These are phyloP conservation scores for Pilobolus umbonatus DNA, from an alignment of 192 early-diverging fungal genomes.

Conservation along the genomic window DNA sequence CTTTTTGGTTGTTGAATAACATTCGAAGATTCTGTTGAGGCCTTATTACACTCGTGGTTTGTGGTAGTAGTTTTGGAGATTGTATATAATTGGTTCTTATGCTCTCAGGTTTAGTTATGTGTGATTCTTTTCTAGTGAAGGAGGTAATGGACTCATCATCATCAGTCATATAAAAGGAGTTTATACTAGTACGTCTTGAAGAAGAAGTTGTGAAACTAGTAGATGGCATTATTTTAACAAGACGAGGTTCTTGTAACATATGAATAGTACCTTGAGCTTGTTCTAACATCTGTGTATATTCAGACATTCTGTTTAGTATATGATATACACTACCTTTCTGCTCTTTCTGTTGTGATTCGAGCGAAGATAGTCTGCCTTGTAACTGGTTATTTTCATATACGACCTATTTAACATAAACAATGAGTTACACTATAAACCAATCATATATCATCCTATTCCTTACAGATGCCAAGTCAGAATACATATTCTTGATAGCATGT, in stretches of 20 bases:
- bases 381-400: conserved; percentile 25
- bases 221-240: background rate
- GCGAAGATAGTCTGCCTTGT: conserved; percentile 15
- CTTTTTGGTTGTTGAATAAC: conserved; percentile 3
- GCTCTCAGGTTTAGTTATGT: background rate
- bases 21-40: conserved; percentile 7
- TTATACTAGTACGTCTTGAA: conserved; percentile 12
- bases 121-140: background rate
- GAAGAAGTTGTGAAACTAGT: background rate
- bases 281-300: conserved; percentile 27
- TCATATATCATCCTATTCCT: background rate
- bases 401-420: conserved; percentile 8
- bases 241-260: conserved; percentile 18
- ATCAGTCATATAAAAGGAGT: conserved; percentile 17
- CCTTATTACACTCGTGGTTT: background rate
- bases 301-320: conserved; percentile 19
- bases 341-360: conserved; percentile 20
- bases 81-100: conserved; percentile 2
- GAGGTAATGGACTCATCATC: conserved; percentile 12
- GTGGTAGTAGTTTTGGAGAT: background rate
- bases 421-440: background rate
- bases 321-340: conserved; percentile 29
- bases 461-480: conserved; percentile 22
- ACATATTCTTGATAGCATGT: conserved; percentile 24
- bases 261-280: conserved; percentile 32